Evolutionary conservation across 345 rosid genomes (phyloP).

Genomic region (Citrus australasica): DNA sequence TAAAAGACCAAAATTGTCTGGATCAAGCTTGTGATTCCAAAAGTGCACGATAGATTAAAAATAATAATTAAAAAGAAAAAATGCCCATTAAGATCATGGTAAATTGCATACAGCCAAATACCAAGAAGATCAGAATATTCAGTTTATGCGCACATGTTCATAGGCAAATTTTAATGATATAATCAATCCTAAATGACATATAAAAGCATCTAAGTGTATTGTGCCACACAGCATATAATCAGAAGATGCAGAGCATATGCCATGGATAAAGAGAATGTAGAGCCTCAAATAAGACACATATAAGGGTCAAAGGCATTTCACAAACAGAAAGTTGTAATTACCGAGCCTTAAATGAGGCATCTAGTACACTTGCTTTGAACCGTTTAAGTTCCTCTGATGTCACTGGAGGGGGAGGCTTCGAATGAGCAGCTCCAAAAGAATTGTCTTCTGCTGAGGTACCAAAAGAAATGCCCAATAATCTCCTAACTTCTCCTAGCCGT

Average conservation of each 20-base stretch:
- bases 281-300: not conserved
- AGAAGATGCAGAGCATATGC: conserved; percentile 6
- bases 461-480: conserved; percentile 39
- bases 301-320: not conserved
- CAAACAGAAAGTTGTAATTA: conserved; percentile 13
- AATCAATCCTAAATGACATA: conserved; percentile 8
- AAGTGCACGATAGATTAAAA: not conserved
- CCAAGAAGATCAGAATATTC: not conserved
- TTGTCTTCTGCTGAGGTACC: conserved; percentile 38
- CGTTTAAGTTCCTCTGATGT: conserved; percentile 50
- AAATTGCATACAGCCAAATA: not conserved
- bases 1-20: not conserved
- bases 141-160: not conserved
- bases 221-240: not conserved
- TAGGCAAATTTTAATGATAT: not conserved
- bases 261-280: not conserved
- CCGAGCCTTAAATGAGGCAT: conserved; percentile 42
- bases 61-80: not conserved
- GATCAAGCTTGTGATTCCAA: not conserved
- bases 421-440: conserved; percentile 39
- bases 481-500: conserved; percentile 40
- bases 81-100: not conserved
- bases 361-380: conserved; percentile 32
- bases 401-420: conserved; percentile 38
- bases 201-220: conserved; percentile 1